Evolutionary conservation across 2,329 filamentous ascomycete species (phyloP).

Genomic region (Ambrosiella beaveri): DNA sequence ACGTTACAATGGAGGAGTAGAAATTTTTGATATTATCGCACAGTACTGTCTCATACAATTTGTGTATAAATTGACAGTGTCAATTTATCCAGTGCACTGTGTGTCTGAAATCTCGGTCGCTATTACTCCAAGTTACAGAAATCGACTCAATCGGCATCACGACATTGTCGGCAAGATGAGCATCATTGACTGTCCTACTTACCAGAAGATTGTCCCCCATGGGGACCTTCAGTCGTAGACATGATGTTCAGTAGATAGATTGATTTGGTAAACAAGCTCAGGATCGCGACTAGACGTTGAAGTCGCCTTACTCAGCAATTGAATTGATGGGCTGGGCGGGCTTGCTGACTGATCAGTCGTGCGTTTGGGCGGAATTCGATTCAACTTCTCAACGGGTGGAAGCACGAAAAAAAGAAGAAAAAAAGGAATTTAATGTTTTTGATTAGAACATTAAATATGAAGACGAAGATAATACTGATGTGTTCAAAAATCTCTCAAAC

Average conservation of each 20-base stretch:
- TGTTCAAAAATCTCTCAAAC: neutral
- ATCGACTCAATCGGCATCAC: neutral
- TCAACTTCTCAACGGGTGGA: neutral
- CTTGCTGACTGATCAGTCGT: slow-evolving; percentile 1
- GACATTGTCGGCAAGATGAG: neutral
- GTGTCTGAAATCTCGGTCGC: neutral
- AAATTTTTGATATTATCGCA: neutral
- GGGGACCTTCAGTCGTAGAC: neutral
- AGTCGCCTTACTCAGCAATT: slow-evolving; percentile 8
- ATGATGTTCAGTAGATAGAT: neutral
- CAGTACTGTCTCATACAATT: neutral
- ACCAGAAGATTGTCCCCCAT: neutral
- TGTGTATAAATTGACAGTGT: neutral
- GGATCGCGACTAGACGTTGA: neutral
- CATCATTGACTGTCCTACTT: neutral
- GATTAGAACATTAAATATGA: neutral
- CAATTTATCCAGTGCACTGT: neutral
- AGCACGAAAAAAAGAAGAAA: neutral
- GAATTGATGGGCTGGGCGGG: neutral
- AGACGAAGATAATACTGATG: neutral
- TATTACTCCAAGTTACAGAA: neutral
- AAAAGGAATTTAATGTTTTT: neutral
- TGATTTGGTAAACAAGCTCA: neutral
- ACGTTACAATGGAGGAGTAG: neutral
- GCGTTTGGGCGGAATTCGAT: neutral